Evolutionary conservation across 2,329 filamentous ascomycete genomes (phyloP).

Genomic region (Trichoderma brevicompactum): DNA sequence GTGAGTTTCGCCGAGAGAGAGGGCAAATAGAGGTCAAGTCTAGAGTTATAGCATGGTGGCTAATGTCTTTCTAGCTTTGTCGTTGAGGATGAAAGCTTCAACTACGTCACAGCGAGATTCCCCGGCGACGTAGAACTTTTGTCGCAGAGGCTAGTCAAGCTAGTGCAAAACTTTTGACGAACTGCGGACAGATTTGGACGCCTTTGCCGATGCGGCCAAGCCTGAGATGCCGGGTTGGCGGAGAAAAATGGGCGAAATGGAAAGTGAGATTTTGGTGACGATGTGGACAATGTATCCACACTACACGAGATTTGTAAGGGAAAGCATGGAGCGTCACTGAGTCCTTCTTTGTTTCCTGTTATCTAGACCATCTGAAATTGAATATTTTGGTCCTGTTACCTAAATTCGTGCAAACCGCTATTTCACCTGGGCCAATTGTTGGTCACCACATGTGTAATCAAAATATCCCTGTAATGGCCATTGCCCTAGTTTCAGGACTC

Average conservation of each 20-base stretch:
- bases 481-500: not conserved
- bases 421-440: not conserved
- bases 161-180: slow-evolving; percentile 22
- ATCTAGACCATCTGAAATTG: not conserved
- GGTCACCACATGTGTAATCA: too few relatives aligned
- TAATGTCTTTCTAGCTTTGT: slow-evolving; percentile 47
- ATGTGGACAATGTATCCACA: slow-evolving; percentile 1
- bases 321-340: not conserved
- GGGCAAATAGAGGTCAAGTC: not conserved
- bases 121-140: slow-evolving; percentile 47
- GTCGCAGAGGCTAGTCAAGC: slow-evolving; percentile 31
- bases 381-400: not conserved
- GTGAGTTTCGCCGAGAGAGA: slow-evolving; percentile 41
- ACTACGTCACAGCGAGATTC: slow-evolving; percentile 54
- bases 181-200: not conserved
- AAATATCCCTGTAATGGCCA: too few relatives aligned
- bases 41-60: not conserved
- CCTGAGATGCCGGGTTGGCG: slow-evolving; percentile 13
- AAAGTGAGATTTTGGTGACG: slow-evolving; percentile 20
- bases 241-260: slow-evolving; percentile 20
- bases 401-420: not conserved
- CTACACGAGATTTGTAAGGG: slow-evolving; percentile 11
- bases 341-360: not conserved
- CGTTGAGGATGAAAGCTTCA: slow-evolving; percentile 53
- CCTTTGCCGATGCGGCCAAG: not conserved